Percentiles rank a stretch among this genome's conserved stretches.
These are phyloP conservation scores for Leptosphaerulina australis DNA, from an alignment of 2,329 filamentous ascomycete species.

Conservation along the genomic window DNA sequence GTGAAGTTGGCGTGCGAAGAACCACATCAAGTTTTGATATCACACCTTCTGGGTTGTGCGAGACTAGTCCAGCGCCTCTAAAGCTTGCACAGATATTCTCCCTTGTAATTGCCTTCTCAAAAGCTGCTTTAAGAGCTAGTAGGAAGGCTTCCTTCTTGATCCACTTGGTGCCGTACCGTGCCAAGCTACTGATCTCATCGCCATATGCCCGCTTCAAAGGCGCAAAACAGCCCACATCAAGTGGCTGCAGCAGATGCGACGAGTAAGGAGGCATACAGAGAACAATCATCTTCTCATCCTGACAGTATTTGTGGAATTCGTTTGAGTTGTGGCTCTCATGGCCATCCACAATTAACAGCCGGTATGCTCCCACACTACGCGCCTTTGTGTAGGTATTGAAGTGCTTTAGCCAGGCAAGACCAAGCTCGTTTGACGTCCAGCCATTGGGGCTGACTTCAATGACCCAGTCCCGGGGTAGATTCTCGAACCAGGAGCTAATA, in stretches of 20 bases:
- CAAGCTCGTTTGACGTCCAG: slow-evolving; percentile 43
- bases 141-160: slow-evolving; percentile 33
- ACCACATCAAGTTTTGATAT: slow-evolving; percentile 28
- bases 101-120: slow-evolving; percentile 31
- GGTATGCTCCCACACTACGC: not conserved
- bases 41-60: slow-evolving; percentile 39
- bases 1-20: not conserved
- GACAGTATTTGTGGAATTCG: not conserved
- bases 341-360: slow-evolving; percentile 29
- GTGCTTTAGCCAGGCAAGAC: not conserved
- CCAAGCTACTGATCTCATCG: slow-evolving; percentile 42
- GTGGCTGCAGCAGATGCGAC: no score
- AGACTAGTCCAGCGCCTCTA: slow-evolving; percentile 41
- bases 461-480: slow-evolving; percentile 28
- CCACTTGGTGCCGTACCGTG: slow-evolving; percentile 36
- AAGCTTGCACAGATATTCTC: slow-evolving; percentile 41
- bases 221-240: no score
- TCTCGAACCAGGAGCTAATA: slow-evolving; percentile 1
- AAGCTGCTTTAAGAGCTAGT: slow-evolving; percentile 35
- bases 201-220: no score
- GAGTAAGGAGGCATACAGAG: no score
- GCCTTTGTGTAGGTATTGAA: not conserved
- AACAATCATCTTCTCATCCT: slow-evolving; percentile 3
- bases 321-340: slow-evolving; percentile 36
- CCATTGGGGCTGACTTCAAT: no score